These are phyloP conservation scores for Omphalea diandra DNA, from an alignment of 441 rosid genomes.

Conservation along the genomic window DNA sequence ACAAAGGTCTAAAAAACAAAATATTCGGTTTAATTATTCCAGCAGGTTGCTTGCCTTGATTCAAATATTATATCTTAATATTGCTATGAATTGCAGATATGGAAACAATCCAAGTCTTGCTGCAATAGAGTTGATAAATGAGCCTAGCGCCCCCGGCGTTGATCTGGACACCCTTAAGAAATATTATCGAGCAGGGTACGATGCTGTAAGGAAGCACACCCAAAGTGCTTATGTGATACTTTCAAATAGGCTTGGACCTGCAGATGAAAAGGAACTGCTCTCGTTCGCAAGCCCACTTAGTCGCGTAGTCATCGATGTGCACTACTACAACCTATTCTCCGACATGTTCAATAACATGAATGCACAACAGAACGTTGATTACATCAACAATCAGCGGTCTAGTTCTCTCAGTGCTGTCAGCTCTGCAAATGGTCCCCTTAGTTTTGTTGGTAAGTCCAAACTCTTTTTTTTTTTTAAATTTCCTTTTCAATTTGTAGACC, in stretches of 20 bases:
- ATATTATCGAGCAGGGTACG: conserved; percentile 37
- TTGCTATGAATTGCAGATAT: conserved; percentile 26
- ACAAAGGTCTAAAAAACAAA: conserved; percentile 27
- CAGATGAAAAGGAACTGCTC: conserved; percentile 29
- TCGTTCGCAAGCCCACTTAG: conserved; percentile 22
- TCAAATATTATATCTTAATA: neutral
- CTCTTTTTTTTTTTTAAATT: no score
- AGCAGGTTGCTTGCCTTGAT: neutral
- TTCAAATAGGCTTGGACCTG: conserved; percentile 30
- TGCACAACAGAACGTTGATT: conserved; percentile 32
- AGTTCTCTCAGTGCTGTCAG: conserved; percentile 16
- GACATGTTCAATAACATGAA: conserved; percentile 20
- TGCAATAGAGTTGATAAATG: conserved; percentile 44
- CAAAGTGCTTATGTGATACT: conserved; percentile 36
- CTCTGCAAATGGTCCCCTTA: conserved; percentile 29
- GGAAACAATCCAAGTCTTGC: conserved; percentile 23
- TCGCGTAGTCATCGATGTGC: conserved; percentile 39
- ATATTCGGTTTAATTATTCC: neutral
- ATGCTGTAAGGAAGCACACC: conserved; percentile 40
- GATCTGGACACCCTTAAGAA: conserved; percentile 22
- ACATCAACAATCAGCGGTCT: conserved; percentile 24
- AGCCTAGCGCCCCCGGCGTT: conserved; percentile 31
- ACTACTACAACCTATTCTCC: conserved; percentile 37
- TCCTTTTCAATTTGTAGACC: no score
- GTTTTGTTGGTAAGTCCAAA: conserved; percentile 35